These are phyloP conservation scores for Candida germanica DNA, from an alignment of 805 yeast genomes.

Conservation along the genomic window DNA sequence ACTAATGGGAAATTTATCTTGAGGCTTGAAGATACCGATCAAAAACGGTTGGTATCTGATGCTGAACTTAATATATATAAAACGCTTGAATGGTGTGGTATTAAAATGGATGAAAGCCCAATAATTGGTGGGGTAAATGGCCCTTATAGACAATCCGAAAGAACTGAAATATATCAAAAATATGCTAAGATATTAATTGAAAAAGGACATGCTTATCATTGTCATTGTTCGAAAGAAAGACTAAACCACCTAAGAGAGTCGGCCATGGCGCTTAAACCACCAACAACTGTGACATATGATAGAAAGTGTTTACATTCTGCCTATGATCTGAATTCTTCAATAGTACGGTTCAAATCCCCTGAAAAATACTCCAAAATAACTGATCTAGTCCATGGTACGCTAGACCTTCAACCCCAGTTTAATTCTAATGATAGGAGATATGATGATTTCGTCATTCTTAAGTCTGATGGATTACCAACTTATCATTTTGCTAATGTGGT, in stretches of 20 bases:
- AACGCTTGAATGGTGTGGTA: slow-evolving; percentile 72
- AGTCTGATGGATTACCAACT: slow-evolving; percentile 94
- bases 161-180: slow-evolving; percentile 61
- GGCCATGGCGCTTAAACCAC: slow-evolving; percentile 75
- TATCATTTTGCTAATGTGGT: slow-evolving; percentile 95
- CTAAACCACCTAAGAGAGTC: slow-evolving; percentile 63
- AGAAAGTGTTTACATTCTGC: slow-evolving; percentile 61
- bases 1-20: slow-evolving; percentile 80
- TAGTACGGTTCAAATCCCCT: slow-evolving; percentile 79
- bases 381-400: slow-evolving; percentile 75
- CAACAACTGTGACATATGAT: slow-evolving; percentile 90
- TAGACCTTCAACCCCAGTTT: slow-evolving; percentile 76
- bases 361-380: slow-evolving; percentile 58
- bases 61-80: slow-evolving; percentile 82
- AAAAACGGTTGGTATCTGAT: slow-evolving; percentile 66
- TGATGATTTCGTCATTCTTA: slow-evolving; percentile 86
- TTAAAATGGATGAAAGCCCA: slow-evolving; percentile 84
- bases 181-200: slow-evolving; percentile 57
- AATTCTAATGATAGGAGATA: slow-evolving; percentile 68
- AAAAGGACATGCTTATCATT: slow-evolving; percentile 75
- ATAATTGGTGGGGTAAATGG: slow-evolving; percentile 53
- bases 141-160: slow-evolving; percentile 83
- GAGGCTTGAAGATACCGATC: slow-evolving; percentile 93
- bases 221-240: slow-evolving; percentile 82
- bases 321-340: slow-evolving; percentile 39